phyloP scores from a whole-genome alignment of 768 basidiomycete genomes.

The Coprinopsis sp. region DNA sequence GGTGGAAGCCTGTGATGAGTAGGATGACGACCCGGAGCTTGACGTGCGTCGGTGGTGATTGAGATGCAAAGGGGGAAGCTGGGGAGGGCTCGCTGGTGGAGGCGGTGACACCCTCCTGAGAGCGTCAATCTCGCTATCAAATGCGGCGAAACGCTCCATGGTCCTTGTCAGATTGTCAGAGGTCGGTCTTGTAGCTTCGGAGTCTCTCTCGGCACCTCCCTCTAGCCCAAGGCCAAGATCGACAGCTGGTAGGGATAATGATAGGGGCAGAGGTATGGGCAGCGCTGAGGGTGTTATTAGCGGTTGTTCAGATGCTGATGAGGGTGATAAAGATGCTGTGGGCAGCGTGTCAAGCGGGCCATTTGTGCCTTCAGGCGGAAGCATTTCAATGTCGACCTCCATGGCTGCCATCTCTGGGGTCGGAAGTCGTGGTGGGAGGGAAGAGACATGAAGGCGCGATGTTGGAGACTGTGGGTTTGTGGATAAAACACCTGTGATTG shows the following conservation, averaged over 20 bases:
- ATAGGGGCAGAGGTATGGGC: constrained; percentile 15
- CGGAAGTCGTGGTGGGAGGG: constrained; percentile 7
- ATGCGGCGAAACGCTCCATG: constrained; percentile 48
- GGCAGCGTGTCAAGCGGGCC: neutral
- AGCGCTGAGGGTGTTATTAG: neutral
- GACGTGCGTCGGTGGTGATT: neutral
- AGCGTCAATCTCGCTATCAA: constrained; percentile 49
- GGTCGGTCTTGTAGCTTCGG: neutral
- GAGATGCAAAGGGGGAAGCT: constrained; percentile 9
- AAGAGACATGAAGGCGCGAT: no score
- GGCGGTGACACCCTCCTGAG: constrained; percentile 34
- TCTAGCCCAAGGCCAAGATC: constrained; percentile 12
- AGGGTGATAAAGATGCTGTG: constrained; percentile 1
- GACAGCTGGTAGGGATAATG: constrained; percentile 10
- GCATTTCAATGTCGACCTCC: constrained; percentile 8
- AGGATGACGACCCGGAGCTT: neutral
- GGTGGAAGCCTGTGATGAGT: no score
- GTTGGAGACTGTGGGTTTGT: no score
- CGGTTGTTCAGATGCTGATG: neutral
- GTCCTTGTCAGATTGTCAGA: constrained; percentile 39
- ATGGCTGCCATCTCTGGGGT: constrained; percentile 4
- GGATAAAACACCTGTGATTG: no score
- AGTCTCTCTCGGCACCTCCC: neutral
- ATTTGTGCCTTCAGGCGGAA: neutral
- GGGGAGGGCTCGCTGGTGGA: constrained; percentile 19